Base-by-base conservation (phyloP, 2,329 filamentous ascomycete species). In the Chrysoporthe austroafricana region DNA sequence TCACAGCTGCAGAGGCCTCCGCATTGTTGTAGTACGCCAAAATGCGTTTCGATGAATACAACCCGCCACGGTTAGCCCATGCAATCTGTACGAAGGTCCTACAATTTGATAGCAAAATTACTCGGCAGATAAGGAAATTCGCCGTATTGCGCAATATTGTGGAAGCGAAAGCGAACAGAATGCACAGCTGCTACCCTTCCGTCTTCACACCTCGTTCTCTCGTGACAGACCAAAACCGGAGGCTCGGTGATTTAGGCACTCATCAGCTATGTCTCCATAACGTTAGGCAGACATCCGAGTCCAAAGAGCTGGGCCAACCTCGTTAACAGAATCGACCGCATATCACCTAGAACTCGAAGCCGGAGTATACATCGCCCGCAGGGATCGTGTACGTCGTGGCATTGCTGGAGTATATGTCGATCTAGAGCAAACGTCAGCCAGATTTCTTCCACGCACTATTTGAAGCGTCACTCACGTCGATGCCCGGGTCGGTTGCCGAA, bases 321-420 rank as follows among this genome's bases (percentile, higher is more conserved):
- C 36, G 36, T 39, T 4, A 39, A 9, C 36, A 39, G 36, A 39
- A 39, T 39, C 9, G 36, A 1, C 36, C 36, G 36, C 14, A 13
- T 4, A 32, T 8, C 14, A n/a, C 26, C 16, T 62, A 66, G 16
- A 52, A 66, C 50, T 68, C 58, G 48, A 74, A 83, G 46, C 82
- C 82, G 69, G 74, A 79, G 83, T 83, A 85, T 14, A 85, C 81
- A 57, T 77, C 78, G 1, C 83, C 83, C 16, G 83, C 84, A 1
- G 83, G 83, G 62, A 73, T 74, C 4, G 78, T 84, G 71, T 85
- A 86, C 0, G 79, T 82, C 0, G 81, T 83, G 9, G 77, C 78
- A 36, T 76, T 78, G 66, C 77, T 79, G 1, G 75, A 73, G 72
- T 85, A 84, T 44, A 84, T 84, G 72, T 86, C 82, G 57, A 85